Conservation (phyloP, 805 yeast species). For the Yamadazyma sp. region DNA sequence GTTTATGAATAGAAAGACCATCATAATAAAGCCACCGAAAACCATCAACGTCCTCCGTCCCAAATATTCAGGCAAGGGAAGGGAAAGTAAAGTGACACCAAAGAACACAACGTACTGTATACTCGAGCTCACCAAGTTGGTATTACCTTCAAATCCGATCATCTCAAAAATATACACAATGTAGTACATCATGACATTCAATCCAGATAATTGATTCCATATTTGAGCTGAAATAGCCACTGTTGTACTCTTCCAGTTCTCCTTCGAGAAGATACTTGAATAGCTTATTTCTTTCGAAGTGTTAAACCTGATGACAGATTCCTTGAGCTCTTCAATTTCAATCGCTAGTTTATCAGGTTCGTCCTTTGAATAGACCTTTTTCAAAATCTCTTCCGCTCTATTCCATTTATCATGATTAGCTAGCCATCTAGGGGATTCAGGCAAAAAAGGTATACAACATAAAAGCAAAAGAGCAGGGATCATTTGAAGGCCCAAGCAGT, state of each 20-base stretch:
- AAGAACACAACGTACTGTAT: conserved; percentile 55
- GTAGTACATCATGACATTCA: conserved; percentile 67
- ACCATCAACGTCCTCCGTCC: conserved; percentile 65
- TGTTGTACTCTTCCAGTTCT: conserved; percentile 46
- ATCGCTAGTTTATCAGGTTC: conserved; percentile 29
- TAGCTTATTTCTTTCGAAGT: conserved; percentile 44
- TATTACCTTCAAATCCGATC: conserved; percentile 57
- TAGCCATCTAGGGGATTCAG: conserved; percentile 36
- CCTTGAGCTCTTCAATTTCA: conserved; percentile 30
- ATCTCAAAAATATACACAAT: conserved; percentile 61
- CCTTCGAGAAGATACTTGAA: conserved; percentile 47
- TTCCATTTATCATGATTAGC: conserved; percentile 33
- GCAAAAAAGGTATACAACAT: conserved; percentile 27
- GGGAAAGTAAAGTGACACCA: conserved; percentile 57
- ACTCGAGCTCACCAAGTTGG: conserved; percentile 52
- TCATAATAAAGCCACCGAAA: conserved; percentile 44
- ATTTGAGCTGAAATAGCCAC: conserved; percentile 52
- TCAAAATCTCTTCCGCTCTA: conserved; percentile 30
- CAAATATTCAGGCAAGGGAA: conserved; percentile 52
- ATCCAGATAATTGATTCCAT: conserved; percentile 63
- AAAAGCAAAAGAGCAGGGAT: conserved; percentile 27
- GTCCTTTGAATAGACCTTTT: conserved; percentile 27
- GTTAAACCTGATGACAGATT: conserved; percentile 50
- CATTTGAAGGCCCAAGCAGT: conserved; percentile 32
- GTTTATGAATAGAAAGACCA: conserved; percentile 32